Conservation (phyloP, 2,329 filamentous ascomycete species). For the Huntiella omanensis region DNA sequence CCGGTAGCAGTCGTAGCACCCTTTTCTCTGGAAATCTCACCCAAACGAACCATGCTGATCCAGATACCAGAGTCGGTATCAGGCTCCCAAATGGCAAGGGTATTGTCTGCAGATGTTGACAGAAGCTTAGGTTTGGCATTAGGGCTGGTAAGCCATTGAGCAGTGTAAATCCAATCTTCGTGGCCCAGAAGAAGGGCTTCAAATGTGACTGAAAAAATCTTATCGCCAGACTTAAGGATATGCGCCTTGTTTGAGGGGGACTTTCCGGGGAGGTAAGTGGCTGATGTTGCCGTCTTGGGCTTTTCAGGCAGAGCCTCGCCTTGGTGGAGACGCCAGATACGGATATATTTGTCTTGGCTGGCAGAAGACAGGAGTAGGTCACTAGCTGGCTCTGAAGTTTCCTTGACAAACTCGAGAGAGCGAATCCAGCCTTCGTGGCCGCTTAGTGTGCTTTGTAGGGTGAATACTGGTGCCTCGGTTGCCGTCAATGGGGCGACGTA, state of each 20-base stretch:
- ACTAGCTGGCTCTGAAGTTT: constrained; percentile 24
- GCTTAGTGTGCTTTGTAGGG: constrained; percentile 54
- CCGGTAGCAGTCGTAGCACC: constrained; percentile 92
- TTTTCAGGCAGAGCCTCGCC: constrained; percentile 45
- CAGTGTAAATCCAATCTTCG: constrained; percentile 95
- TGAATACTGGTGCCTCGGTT: constrained; percentile 32
- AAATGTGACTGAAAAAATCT: constrained; percentile 68
- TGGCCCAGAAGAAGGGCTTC: constrained; percentile 87
- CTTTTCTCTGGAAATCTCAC: constrained; percentile 87
- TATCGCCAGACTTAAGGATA: constrained; percentile 40
- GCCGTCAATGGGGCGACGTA: constrained; percentile 37
- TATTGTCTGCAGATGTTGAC: constrained; percentile 88
- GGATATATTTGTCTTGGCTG: constrained; percentile 93
- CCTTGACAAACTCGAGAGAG: constrained; percentile 56
- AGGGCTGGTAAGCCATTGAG: constrained; percentile 42
- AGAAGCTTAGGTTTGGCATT: constrained; percentile 49
- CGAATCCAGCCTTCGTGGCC: constrained; percentile 94
- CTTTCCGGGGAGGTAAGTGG: constrained; percentile 43
- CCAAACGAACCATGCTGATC: constrained; percentile 69
- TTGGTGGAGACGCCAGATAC: constrained; percentile 70
- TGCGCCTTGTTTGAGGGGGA: constrained; percentile 82
- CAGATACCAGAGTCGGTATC: constrained; percentile 75
- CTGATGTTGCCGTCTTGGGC: constrained; percentile 33
- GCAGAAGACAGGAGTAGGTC: constrained; percentile 78
- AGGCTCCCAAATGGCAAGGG: constrained; percentile 78